Conservation (phyloP, 2,329 filamentous ascomycete species). For the Dryadomyces sulphureus region DNA sequence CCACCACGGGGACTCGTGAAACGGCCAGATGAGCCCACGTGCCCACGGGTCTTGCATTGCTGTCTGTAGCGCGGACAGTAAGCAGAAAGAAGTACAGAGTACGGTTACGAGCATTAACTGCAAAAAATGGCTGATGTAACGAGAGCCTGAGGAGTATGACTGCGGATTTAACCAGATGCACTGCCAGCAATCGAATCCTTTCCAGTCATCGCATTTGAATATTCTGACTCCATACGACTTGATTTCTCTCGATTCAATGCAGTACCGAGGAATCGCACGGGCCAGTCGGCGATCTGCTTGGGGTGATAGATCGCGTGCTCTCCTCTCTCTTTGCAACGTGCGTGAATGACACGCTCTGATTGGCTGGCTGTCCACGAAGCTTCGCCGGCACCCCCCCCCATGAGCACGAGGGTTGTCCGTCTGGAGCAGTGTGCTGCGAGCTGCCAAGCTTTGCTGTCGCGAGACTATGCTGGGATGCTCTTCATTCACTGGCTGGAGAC, state of each 20-base stretch:
- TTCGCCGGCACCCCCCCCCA: neutral
- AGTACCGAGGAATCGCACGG: no score
- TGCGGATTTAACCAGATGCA: no score
- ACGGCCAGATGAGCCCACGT: neutral
- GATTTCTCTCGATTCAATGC: no score
- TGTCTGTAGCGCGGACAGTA: neutral
- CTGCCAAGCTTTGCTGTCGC: neutral
- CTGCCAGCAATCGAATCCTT: no score
- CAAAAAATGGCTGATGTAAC: no score
- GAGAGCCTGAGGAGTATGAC: no score
- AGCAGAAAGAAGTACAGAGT: no score
- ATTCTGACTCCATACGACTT: no score
- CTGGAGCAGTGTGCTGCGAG: neutral
- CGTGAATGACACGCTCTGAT: conserved; percentile 6
- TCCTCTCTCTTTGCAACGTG: conserved; percentile 9
- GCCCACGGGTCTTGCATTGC: neutral
- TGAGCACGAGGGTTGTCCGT: conserved; percentile 7
- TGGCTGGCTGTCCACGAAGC: conserved; percentile 3
- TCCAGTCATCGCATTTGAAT: no score
- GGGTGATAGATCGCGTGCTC: conserved; percentile 11
- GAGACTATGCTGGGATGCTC: neutral
- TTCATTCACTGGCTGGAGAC: neutral
- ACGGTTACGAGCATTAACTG: no score
- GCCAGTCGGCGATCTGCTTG: neutral
- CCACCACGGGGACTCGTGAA: no score